Evolutionary conservation across 306 rosid genomes (phyloP).

Genomic region (Comarum palustre): DNA sequence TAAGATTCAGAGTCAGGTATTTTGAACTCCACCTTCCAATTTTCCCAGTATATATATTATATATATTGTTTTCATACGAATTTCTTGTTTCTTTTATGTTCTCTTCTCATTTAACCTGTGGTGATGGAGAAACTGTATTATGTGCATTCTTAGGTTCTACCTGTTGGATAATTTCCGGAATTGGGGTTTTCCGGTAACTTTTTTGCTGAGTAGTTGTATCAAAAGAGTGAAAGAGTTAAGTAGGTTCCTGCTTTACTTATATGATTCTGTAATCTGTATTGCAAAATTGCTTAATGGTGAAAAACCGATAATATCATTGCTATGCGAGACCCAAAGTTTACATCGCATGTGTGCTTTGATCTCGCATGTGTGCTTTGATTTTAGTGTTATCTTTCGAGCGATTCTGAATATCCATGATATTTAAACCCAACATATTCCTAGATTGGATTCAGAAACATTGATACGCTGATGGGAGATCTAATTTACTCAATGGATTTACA

Average conservation of each 20-base stretch:
- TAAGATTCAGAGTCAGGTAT: slow-evolving; percentile 96
- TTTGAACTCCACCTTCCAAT: slow-evolving; percentile 14
- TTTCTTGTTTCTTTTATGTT: slow-evolving; percentile 14
- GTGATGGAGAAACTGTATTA: neutral
- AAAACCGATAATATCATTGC: neutral
- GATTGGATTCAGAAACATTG: neutral
- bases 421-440: neutral
- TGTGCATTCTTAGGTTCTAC: neutral
- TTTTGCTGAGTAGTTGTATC: neutral
- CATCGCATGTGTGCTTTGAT: neutral
- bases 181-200: neutral
- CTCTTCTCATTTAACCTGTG: neutral
- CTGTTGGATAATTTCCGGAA: neutral
- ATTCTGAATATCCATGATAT: neutral
- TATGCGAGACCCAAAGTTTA: neutral
- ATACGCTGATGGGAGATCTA: neutral
- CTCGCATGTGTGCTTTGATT: neutral
- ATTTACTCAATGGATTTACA: neutral
- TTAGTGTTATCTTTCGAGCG: neutral
- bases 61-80: neutral
- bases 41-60: neutral
- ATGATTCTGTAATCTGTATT: neutral
- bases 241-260: neutral
- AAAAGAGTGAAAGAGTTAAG: neutral
- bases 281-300: neutral